phyloP scores from a whole-genome alignment of 371 early-diverging fungal genomes.

The Fennellomyces sp. region DNA sequence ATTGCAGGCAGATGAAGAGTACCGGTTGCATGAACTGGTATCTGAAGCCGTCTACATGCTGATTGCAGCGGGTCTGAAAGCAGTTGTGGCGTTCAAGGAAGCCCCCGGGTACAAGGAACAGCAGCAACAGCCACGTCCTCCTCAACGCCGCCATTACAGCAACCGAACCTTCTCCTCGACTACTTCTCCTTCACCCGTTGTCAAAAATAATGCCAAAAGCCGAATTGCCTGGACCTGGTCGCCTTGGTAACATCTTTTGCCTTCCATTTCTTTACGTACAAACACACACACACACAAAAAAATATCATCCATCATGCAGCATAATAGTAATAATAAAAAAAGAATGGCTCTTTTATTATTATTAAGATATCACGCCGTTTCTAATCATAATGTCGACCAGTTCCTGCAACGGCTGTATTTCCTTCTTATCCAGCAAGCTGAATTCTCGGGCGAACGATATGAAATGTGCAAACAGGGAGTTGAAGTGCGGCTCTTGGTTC shows the following conservation, averaged over 20 bases:
- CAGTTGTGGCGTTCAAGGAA: constrained; percentile 66
- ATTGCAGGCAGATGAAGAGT: constrained; percentile 60
- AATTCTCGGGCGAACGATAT: constrained; percentile 90
- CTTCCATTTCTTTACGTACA: background rate
- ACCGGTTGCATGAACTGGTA: constrained; percentile 60
- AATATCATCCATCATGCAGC: background rate
- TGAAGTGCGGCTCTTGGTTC: constrained; percentile 87
- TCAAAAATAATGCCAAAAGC: background rate
- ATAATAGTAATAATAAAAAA: no score
- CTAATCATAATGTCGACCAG: constrained; percentile 74
- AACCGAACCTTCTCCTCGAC: background rate
- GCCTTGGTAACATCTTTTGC: background rate
- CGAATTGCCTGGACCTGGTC: background rate
- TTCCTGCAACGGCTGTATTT: constrained; percentile 80
- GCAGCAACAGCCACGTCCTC: background rate
- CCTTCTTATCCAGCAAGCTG: constrained; percentile 91
- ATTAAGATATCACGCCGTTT: constrained; percentile 38
- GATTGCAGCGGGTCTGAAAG: constrained; percentile 60
- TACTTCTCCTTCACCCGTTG: background rate
- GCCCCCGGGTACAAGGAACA: constrained; percentile 45
- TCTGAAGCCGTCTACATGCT: constrained; percentile 59
- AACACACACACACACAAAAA: no score
- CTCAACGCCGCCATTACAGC: background rate
- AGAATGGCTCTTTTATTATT: background rate
- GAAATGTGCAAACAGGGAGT: constrained; percentile 94